Evolutionary conservation across 78 protist genomes (phyloP), one percentile per base, ranked within the genome.

Genomic region (Speleostelium caveatum): DNA sequence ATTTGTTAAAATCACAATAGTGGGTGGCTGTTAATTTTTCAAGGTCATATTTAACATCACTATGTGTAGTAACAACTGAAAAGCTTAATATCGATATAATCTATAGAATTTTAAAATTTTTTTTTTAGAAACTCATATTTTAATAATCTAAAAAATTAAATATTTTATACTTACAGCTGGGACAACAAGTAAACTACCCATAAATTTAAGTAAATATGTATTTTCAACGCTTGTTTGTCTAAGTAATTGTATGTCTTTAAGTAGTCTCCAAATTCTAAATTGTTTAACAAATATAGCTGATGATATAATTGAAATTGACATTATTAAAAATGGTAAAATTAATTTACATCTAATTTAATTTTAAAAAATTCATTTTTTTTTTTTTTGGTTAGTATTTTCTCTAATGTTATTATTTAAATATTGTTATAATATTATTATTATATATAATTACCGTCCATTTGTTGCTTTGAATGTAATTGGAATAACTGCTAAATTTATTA

Each of bases 181-280:
- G 1, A 80, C 26, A 14, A 80, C 53, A 67, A 80, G 53, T 53
- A 80, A 41, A 4, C 53, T n/a, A 56, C 77, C 59, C 5, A 65
- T 60, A 26, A 80, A 80, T 49, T 80, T 65, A n/a, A 80, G 39
- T n/a, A 80, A 24, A 26, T 67, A 67, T 72, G 61, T 66, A 30
- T 80, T 80, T 60, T 65, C 77, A 6, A 80, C 89, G 58, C 51
- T 80, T 1, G 89, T 80, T 65, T 80, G 77, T 56, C 89, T 0
- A 7, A 80, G 45, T 24, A 66, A 80, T 39, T 80, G 78, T 24
- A 67, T 80, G 30, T 80, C 89, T 68, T 67, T 72, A 22, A 80
- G 51, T 39, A 80, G 68, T 67, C 67, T 65, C 89, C 75, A 80
- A 38, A 80, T 67, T n/a, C 75, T 51, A 28, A 80, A 80, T 68